Evolutionary conservation across 169 alveolate genomes (phyloP).

Genomic region (Plasmodium inui): DNA sequence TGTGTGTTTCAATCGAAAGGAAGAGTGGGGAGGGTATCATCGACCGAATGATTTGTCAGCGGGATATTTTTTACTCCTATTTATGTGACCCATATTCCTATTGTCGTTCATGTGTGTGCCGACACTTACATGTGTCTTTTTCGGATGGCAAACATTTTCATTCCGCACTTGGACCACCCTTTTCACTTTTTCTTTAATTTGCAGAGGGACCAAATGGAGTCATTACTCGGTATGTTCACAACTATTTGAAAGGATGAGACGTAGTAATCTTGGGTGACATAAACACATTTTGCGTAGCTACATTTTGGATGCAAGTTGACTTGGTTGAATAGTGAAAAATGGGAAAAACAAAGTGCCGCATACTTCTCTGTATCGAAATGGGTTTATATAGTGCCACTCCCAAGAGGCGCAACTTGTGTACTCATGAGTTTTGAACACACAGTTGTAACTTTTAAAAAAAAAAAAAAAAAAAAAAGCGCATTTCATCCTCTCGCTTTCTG

Average conservation of each 20-base stretch:
- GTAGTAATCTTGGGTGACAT: not conserved
- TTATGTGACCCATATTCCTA: not conserved
- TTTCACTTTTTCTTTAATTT: conserved; percentile 20
- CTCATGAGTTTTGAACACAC: not conserved
- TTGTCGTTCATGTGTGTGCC: not conserved
- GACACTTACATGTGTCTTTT: not conserved
- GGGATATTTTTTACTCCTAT: not conserved
- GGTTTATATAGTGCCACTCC: not conserved
- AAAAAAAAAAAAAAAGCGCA: not conserved
- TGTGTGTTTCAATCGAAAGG: not conserved
- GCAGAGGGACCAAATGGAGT: conserved; percentile 60
- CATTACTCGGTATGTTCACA: conserved; percentile 20
- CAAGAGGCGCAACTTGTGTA: not conserved
- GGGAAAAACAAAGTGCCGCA: not conserved
- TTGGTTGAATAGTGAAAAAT: not conserved
- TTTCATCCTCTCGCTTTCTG: not conserved
- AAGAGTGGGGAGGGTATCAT: not conserved
- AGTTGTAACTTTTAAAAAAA: not conserved
- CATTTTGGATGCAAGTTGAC: not conserved
- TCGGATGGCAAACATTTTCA: not conserved
- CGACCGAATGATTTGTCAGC: not conserved
- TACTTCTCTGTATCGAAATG: not conserved
- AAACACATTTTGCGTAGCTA: not conserved
- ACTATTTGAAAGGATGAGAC: not conserved
- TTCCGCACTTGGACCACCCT: not conserved